These are phyloP conservation scores for Setomelanomma holmii DNA, from an alignment of 2,329 filamentous ascomycete species.

Conservation along the genomic window DNA sequence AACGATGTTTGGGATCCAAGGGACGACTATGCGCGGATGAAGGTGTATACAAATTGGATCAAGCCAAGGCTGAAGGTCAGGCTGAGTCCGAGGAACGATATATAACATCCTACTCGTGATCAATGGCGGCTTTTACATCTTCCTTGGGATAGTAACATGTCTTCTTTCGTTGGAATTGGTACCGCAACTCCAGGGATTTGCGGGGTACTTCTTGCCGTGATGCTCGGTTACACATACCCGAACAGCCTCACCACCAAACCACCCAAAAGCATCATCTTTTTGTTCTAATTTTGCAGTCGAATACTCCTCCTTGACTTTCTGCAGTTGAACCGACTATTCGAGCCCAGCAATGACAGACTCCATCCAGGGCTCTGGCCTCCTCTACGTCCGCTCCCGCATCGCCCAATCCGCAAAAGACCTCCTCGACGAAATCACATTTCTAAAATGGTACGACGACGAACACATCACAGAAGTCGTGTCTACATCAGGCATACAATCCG, in stretches of 20 bases:
- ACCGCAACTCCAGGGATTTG: neutral
- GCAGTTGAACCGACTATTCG: neutral
- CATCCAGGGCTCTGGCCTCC: conserved; percentile 18
- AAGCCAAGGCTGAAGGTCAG: conserved; percentile 24
- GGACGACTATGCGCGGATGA: conserved; percentile 24
- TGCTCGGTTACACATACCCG: neutral
- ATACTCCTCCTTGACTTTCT: neutral
- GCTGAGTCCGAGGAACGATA: conserved; percentile 19
- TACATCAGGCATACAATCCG: conserved; percentile 43
- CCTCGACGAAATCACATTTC: conserved; percentile 40
- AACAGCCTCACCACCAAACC: neutral
- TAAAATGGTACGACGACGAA: conserved; percentile 51
- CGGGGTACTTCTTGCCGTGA: neutral
- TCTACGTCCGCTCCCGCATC: conserved; percentile 25
- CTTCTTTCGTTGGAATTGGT: neutral
- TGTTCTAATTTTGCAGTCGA: neutral
- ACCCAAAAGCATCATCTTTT: neutral
- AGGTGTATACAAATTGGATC: conserved; percentile 28
- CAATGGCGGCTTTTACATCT: neutral
- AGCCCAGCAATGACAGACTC: neutral
- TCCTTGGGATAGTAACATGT: neutral
- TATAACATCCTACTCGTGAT: neutral
- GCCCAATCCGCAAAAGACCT: conserved; percentile 34
- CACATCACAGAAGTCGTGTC: conserved; percentile 49
- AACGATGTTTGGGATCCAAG: conserved; percentile 21